Evolutionary conservation across 495 filamentous ascomycete genomes (phyloP), one percentile per base, ranked within the genome.

Genomic region (Tetracladium marchalianum): DNA sequence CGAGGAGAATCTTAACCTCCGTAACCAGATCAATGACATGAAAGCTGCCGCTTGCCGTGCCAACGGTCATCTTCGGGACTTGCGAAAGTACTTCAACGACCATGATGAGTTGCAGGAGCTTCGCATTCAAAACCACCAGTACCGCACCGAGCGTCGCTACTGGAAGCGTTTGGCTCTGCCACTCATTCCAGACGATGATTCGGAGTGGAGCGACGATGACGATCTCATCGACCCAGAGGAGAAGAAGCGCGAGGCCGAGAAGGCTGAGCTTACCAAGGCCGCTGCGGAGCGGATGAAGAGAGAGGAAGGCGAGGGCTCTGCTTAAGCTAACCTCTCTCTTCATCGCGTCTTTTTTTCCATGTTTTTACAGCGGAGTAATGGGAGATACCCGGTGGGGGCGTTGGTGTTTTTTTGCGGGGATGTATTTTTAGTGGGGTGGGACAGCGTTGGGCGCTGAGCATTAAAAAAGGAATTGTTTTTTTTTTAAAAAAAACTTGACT

Each of bases 91-190:
- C 19, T 69, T 67, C 50, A 66, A 73, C 42, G 70, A 74, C 44
- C 61, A 73, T 42, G 62, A 61, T 39, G 56, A 59, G 19, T 60
- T 66, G 11, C 66, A 71, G 62, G 68, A 72, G 43, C 60, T 65
- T n/a, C 56, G 61, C 7, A 63, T 75, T 18, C 59, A 70, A 9
- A 63, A 62, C 27, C 19, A 63, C 56, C 31, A 65, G 65, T 18
- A 56, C 52, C 37, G 60, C 65, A 18, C 74, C 51, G 67, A 75
- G 55, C 53, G 69, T 41, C 58, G 74, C 0, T 72, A 69, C 54
- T 78, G 71, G 72, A 78, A 76, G 58, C 58, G 74, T 11, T 62
- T 75, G 66, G 74, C 74, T 1, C 66, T 76, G 65, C 70, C 68
- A 2, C 48, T 72, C 35, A 52, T 62, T 15, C 70, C 72, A 15